These are phyloP conservation scores for Saccharata proteae DNA, from an alignment of 2,329 filamentous ascomycete species.

Conservation along the genomic window DNA sequence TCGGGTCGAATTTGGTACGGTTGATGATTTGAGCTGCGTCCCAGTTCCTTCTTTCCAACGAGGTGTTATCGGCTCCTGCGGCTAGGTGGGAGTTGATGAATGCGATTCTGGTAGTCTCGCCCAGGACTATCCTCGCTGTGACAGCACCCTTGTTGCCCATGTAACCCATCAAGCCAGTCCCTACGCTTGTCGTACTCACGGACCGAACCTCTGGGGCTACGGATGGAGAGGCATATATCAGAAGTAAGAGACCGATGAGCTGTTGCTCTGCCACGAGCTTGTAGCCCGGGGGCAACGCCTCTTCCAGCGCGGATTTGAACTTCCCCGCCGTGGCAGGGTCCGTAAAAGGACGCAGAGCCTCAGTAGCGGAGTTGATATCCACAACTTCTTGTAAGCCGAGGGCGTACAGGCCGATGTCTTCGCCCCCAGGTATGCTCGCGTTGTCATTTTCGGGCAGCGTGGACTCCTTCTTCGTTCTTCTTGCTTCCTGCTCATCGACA, in stretches of 20 bases:
- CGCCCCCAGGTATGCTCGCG: slow-evolving; percentile 40
- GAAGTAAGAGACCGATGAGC: slow-evolving; percentile 68
- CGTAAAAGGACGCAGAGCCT: slow-evolving; percentile 64
- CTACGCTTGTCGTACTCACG: slow-evolving; percentile 70
- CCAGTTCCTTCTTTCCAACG: slow-evolving; percentile 79
- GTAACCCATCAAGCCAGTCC: slow-evolving; percentile 83
- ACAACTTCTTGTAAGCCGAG: slow-evolving; percentile 88
- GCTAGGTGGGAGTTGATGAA: slow-evolving; percentile 89
- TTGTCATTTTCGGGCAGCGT: slow-evolving; percentile 35
- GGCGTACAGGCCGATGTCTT: slow-evolving; percentile 78
- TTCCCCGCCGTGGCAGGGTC: slow-evolving; percentile 60
- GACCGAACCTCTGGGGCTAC: slow-evolving; percentile 65
- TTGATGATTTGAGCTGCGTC: slow-evolving; percentile 68
- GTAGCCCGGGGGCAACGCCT: slow-evolving; percentile 66
- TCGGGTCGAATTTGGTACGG: slow-evolving; percentile 66
- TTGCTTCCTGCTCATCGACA: slow-evolving; percentile 35
- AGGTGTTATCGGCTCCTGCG: slow-evolving; percentile 66
- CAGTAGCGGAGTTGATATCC: slow-evolving; percentile 66
- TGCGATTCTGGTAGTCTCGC: slow-evolving; percentile 77
- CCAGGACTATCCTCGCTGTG: slow-evolving; percentile 67
- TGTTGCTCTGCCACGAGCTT: slow-evolving; percentile 68
- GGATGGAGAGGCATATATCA: slow-evolving; percentile 74
- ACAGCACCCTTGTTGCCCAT: slow-evolving; percentile 95
- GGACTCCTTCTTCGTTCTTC: slow-evolving; percentile 28
- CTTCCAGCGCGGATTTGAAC: slow-evolving; percentile 69